Evolutionary conservation across 192 early-diverging fungal species (phyloP).

Genomic region (Glomus cerebriforme): DNA sequence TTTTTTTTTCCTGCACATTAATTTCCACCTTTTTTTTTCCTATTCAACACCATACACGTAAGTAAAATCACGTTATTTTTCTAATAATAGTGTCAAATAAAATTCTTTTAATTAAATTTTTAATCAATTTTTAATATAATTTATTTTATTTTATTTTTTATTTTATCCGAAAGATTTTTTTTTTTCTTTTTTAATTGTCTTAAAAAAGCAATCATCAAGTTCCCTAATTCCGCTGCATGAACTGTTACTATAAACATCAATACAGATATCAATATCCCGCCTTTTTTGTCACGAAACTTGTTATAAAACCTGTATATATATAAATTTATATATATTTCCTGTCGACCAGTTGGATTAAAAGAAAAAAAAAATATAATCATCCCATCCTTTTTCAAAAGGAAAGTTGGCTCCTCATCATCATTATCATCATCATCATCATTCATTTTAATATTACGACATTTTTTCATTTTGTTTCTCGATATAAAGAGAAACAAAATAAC

Average conservation of each 20-base stretch:
- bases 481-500: neutral
- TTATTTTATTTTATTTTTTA: no score
- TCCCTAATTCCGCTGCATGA: neutral
- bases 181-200: no score
- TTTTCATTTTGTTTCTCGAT: no score
- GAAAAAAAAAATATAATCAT: neutral
- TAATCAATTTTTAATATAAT: neutral
- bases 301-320: neutral
- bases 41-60: neutral
- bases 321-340: neutral
- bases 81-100: neutral
- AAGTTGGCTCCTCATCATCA: no score
- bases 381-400: no score
- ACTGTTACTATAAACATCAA: no score
- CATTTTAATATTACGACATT: no score
- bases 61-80: neutral
- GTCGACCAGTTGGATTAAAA: neutral
- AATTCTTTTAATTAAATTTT: neutral
- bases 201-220: no score
- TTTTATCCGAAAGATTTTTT: no score
- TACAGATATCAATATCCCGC: neutral
- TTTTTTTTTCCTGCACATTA: no score
- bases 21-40: no score
- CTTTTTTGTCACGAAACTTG: neutral
- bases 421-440: no score